phyloP scores from a whole-genome alignment of 148 eudicot genomes.

The Cornus florida region DNA sequence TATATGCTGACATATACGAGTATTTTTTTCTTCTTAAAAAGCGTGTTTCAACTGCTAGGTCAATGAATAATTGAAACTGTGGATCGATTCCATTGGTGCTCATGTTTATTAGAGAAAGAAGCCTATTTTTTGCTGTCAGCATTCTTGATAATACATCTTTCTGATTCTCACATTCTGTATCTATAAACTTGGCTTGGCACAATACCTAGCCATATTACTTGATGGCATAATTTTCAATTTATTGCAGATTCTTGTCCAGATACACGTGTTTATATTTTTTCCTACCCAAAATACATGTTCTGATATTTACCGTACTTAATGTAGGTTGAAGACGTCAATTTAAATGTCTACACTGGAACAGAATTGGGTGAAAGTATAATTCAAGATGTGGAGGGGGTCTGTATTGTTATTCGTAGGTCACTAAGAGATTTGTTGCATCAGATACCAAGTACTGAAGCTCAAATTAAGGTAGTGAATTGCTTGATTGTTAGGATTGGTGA shows the following conservation, averaged over 20 bases:
- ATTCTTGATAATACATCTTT: background rate
- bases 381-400: constrained; percentile 83
- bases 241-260: background rate
- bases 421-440: constrained; percentile 92
- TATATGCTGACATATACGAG: background rate
- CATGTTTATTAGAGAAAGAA: background rate
- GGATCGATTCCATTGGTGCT: constrained; percentile 5
- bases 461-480: constrained; percentile 51
- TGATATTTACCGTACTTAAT: constrained; percentile 15
- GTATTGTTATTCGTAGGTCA: constrained; percentile 65
- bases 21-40: background rate
- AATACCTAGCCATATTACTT: background rate
- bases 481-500: constrained; percentile 7
- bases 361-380: constrained; percentile 84
- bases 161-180: background rate
- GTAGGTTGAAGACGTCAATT: constrained; percentile 91
- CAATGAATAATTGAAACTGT: background rate
- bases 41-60: constrained; percentile 1
- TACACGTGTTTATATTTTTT: background rate
- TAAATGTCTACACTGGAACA: constrained; percentile 74
- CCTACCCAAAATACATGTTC: background rate
- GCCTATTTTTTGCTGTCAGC: background rate
- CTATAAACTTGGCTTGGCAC: background rate
- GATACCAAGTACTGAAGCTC: constrained; percentile 67
- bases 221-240: background rate